Evolutionary conservation across 495 filamentous ascomycete species (phyloP), one percentile per base, ranked within the genome.

Genomic region (Neurospora terricola): DNA sequence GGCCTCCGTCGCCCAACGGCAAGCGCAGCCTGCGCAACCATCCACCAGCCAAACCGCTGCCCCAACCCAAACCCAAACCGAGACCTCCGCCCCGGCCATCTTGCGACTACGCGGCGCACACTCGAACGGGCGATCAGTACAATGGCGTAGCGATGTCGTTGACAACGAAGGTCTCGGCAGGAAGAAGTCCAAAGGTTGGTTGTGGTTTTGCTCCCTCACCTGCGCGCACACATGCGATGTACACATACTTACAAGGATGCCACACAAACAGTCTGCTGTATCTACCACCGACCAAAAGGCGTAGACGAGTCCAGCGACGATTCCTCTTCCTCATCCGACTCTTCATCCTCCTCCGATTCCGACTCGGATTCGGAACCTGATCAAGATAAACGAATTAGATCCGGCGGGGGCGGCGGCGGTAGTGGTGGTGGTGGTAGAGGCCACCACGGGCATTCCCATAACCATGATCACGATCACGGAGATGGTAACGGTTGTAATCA

Each of bases 111-210:
- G 84, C 69, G 85, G 85, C 40, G 82, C 83, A 9, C 78, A 82
- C 38, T 73, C 76, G 1, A 79, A 77, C 23, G 71, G 80, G 37
- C 83, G 88, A 42, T 86, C 87, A 40, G 94, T 99, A 68, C 87
- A 90, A 82, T 99, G 96, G 96, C 93, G 92, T 10, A 92, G 93
- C 76, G 93, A 94, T 80, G 95, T 98, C 7, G 84, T 99, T 8
- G 94, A 99, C 83, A 99, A 99, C 77, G 96, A 99, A 81, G 94
- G 94, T 5, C 87, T 98, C 81, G 94, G 94, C 6, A 92, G 91
- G 82, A 99, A 98, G 84, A 92, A 88, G 59, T 95, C 92, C 0
- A 99, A 99, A 91, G 94, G 94, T 94, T 79, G 43, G 77, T 34
- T 38, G 16, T 11, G 21, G n/a, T 23, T 14, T 59, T 14, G 10